Base-by-base conservation (phyloP, 192 early-diverging fungal genomes). In the Coemansia sp. region DNA sequence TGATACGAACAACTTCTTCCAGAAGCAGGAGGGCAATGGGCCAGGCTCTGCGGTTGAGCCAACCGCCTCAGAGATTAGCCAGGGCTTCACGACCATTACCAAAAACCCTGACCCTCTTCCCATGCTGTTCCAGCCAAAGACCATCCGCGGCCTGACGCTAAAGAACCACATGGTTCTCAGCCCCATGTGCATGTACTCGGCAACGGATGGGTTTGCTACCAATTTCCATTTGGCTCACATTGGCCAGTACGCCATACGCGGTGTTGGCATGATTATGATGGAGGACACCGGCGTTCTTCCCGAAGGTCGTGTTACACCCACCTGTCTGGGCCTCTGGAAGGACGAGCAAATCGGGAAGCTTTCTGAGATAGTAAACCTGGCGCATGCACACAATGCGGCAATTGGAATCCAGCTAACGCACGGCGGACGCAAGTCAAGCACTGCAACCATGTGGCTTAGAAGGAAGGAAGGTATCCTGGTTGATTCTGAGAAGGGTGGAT, bases 171-270 rank as follows among this genome's bases (percentile, higher is more conserved):
- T 92, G 21, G 81, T 77, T 8, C 88, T 93, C 41, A 86, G 91
- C 15, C 94, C 94, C 54, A 95, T 94, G 93, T 93, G 93, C 81
- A 88, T 85, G 86, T 92, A 91, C 75, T 87, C 87, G 15, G 70
- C 85, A 5, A 61, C 85, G 15, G 87, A 92, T 67, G 92, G 91
- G 0, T 84, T 83, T 47, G 66, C 87, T 21, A 91, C 81, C n/a
- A 85, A 91, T 70, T 91, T 84, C 58, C 89, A 93, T 52, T 56
- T 91, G 3, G 85, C 75, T 9, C 87, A 87, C 72, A 74, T 72
- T 21, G 87, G 90, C 44, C 85, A 90, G 44, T 92, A 61, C 61
- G 93, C 94, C 15, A 66, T 91, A 54, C 83, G 87, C 43, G 95
- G 94, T 21, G 88, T 86, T 18, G 95, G 94, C 7, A 71, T 95